A percentile compares a stretch with the other conserved stretches of the same genome.
Conservation (phyloP, 805 yeast genomes). For the Yueomyces sinensis region DNA sequence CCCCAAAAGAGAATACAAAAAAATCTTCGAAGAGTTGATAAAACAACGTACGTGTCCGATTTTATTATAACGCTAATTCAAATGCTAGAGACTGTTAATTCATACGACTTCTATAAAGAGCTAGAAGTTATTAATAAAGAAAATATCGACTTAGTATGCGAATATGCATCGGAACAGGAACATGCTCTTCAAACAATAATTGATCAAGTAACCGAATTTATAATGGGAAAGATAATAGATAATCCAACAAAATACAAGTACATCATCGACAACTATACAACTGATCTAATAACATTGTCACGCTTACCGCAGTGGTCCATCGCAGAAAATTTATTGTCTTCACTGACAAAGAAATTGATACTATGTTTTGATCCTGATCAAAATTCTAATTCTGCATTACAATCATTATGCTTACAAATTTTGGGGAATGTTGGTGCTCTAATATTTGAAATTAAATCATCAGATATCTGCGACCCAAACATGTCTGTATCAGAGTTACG, state of each 20-base stretch:
- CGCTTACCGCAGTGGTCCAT: slow-evolving; percentile 50
- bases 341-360: slow-evolving; percentile 33
- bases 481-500: no score
- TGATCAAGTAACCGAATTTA: slow-evolving; percentile 15
- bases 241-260: slow-evolving; percentile 23
- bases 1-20: slow-evolving; percentile 30
- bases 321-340: slow-evolving; percentile 35
- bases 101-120: slow-evolving; percentile 3
- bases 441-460: slow-evolving; percentile 24
- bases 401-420: slow-evolving; percentile 42
- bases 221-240: slow-evolving; percentile 11
- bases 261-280: slow-evolving; percentile 38
- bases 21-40: slow-evolving; percentile 11
- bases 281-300: slow-evolving; percentile 41
- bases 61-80: slow-evolving; percentile 17
- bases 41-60: slow-evolving; percentile 11
- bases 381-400: slow-evolving; percentile 28
- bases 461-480: no score
- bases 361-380: slow-evolving; percentile 22
- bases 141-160: slow-evolving; percentile 1
- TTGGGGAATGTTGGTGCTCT: slow-evolving; percentile 48
- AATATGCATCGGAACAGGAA: slow-evolving; percentile 2
- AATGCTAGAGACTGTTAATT: slow-evolving; percentile 16
- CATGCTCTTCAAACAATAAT: slow-evolving; percentile 3
- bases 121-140: background rate